Evolutionary conservation across 345 rosid genomes (phyloP), one percentile per base, ranked within the genome.

Genomic region (Firmiana major): DNA sequence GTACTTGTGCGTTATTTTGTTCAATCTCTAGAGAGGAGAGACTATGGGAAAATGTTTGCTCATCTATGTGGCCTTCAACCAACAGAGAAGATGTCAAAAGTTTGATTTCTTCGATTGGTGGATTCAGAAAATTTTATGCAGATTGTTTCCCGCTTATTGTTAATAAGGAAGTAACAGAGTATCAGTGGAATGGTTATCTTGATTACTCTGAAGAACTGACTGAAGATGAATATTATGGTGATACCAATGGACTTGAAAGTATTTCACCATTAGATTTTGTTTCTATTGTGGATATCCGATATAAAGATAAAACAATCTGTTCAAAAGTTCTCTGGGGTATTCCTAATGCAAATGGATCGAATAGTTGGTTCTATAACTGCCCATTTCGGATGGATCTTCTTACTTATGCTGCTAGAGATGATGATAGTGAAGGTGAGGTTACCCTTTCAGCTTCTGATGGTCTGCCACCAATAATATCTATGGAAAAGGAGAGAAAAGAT

Each of bases 61-160:
- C 90, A 63, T 85, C 92, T 7, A 80, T 87, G 93, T 91, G 96
- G 96, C 96, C 93, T 71, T 89, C 96, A 21, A 88, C 92, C 22
- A 78, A 82, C 51, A 83, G 90, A 69, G 92, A 87, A 42, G 96
- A 91, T 70, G 93, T 89, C 40, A 91, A 83, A 84, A 77, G 71
- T 78, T 81, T 91, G 57, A 87, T 91, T 79, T 78, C 84, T 7
- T 85, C 85, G 0, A 85, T 89, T 45, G 96, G 96, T n/a, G 96
- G 96, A 60, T 91, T 89, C 81, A 84, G 89, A 79, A 91, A 91
- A 84, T 91, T 89, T 64, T 91, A 91, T 76, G 87, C 92, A 0
- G 93, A 91, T 73, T 91, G 96, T 79, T 91, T 91, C 75, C 92
- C 96, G 0, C 91, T 91, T 66, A 91, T 91, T 55, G 90, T 91